Conservation (phyloP, 2,329 filamentous ascomycete species). For the Lachnellula subtilissima region DNA sequence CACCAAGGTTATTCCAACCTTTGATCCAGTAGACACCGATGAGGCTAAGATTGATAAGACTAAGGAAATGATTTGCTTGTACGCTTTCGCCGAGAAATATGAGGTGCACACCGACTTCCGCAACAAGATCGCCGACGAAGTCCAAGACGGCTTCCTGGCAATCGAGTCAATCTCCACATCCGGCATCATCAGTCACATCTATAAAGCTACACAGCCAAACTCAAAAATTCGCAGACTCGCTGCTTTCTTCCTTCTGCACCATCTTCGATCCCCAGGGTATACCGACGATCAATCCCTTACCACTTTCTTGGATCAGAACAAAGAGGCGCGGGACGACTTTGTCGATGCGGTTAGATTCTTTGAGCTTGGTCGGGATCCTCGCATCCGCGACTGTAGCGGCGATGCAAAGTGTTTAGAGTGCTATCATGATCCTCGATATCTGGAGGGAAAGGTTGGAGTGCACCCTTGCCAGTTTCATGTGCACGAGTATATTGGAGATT, state of each 20-base stretch:
- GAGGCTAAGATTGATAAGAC: constrained; percentile 2
- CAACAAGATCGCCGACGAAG: constrained; percentile 22
- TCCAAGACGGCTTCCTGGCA: constrained; percentile 21
- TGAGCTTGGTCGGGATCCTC: constrained; percentile 13
- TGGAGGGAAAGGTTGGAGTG: background rate
- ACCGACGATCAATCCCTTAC: constrained; percentile 3
- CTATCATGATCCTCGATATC: background rate
- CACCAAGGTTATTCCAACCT: constrained; percentile 8
- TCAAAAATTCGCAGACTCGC: constrained; percentile 20
- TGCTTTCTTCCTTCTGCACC: constrained; percentile 7
- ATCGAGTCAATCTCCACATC: constrained; percentile 7
- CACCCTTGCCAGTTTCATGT: constrained; percentile 14
- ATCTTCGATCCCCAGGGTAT: background rate
- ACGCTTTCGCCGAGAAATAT: constrained; percentile 16
- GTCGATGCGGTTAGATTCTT: constrained; percentile 7
- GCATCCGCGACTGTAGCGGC: constrained; percentile 14
- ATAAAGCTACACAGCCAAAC: constrained; percentile 1
- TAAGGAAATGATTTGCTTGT: constrained; percentile 15
- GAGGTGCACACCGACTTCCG: constrained; percentile 4
- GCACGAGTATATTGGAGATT: background rate
- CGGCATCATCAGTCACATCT: constrained; percentile 6
- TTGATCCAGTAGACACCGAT: background rate
- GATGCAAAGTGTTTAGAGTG: constrained; percentile 10
- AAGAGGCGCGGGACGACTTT: constrained; percentile 15
- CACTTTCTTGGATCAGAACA: constrained; percentile 2